Percentiles rank a stretch among this genome's conserved stretches.
Evolutionary conservation across 2,329 filamentous ascomycete genomes (phyloP).

Genomic region (Aureobasidium sp.): DNA sequence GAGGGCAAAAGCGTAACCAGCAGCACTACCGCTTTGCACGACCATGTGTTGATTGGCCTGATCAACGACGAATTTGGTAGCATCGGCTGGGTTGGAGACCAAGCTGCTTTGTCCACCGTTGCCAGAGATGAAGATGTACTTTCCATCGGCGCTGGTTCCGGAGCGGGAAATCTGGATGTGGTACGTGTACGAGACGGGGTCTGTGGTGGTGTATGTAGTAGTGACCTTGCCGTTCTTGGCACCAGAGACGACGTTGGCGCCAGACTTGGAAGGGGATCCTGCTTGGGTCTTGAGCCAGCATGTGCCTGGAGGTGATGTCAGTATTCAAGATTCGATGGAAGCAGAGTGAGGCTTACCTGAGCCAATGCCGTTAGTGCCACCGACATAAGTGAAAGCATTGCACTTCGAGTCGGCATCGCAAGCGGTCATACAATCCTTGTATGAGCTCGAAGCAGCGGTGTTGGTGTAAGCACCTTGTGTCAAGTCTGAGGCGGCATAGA

Average conservation of each 20-base stretch:
- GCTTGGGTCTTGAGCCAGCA: slow-evolving; percentile 17
- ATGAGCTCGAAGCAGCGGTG: slow-evolving; percentile 9
- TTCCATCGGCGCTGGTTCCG: background rate
- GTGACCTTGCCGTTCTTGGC: slow-evolving; percentile 16
- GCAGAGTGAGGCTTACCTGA: too few species aligned
- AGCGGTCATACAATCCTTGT: slow-evolving; percentile 16
- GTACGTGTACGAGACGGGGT: background rate
- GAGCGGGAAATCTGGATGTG: background rate
- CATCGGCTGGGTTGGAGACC: background rate
- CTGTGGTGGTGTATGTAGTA: background rate
- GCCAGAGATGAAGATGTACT: background rate
- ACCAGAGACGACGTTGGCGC: slow-evolving; percentile 13
- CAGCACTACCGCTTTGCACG: background rate
- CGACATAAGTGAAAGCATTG: slow-evolving; percentile 18
- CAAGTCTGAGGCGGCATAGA: slow-evolving; percentile 13
- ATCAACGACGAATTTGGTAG: background rate
- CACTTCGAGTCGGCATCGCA: slow-evolving; percentile 16
- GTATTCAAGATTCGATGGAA: too few species aligned
- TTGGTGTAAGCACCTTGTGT: slow-evolving; percentile 13
- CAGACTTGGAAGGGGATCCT: slow-evolving; percentile 7
- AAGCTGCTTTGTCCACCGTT: background rate
- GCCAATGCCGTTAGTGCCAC: slow-evolving; percentile 12
- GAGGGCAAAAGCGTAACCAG: background rate
- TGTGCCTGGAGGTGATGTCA: background rate
- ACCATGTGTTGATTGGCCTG: background rate